Evolutionary conservation across 2,329 filamentous ascomycete species (phyloP).

Genomic region (Rutstroemia sp.): DNA sequence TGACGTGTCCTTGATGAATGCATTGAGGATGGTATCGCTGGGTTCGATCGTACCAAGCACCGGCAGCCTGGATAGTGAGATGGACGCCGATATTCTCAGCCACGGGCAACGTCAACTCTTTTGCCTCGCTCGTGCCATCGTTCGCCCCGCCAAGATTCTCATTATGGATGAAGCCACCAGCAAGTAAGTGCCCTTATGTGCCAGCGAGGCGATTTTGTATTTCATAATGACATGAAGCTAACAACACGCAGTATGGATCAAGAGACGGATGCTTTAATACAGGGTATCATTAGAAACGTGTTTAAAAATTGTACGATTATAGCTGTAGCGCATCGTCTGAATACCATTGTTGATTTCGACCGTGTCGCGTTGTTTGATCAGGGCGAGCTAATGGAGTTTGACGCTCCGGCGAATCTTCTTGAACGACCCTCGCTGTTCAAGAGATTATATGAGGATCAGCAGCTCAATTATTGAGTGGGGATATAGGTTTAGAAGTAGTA

Average conservation of each 20-base stretch:
- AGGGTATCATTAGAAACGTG: slow-evolving; percentile 43
- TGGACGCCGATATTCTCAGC: no score
- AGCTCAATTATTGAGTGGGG: no score
- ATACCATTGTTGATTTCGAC: slow-evolving; percentile 40
- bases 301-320: slow-evolving; percentile 49
- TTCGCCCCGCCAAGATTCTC: no score
- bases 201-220: background rate
- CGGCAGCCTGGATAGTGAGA: no score
- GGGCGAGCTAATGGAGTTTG: background rate
- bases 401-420: background rate
- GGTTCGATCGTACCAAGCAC: no score
- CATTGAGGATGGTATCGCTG: no score
- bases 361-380: background rate
- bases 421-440: slow-evolving; percentile 28
- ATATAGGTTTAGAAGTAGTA: no score
- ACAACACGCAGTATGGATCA: slow-evolving; percentile 43
- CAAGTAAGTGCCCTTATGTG: background rate
- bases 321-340: slow-evolving; percentile 31
- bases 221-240: slow-evolving; percentile 21
- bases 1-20: no score
- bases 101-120: no score
- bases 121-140: no score
- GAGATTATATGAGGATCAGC: slow-evolving; percentile 15
- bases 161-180: background rate
- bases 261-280: slow-evolving; percentile 47